Percentiles rank a stretch among this genome's conserved stretches.
These are phyloP conservation scores for Aspergillus diversus DNA, from an alignment of 495 filamentous ascomycete genomes.

Conservation along the genomic window DNA sequence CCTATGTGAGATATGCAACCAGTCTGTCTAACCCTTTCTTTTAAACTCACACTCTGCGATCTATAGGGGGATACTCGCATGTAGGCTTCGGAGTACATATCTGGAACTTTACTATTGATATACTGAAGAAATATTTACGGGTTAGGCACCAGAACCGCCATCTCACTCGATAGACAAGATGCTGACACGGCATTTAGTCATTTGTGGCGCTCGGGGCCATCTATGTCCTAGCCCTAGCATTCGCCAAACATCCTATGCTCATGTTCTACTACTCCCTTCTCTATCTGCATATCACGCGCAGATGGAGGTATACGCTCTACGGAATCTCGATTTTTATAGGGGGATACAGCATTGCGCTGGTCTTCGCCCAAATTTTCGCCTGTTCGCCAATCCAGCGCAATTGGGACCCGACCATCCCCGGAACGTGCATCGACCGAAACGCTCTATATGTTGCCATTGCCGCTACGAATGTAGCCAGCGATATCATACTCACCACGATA, in stretches of 20 bases:
- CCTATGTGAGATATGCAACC: slow-evolving; percentile 1
- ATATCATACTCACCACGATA: background rate
- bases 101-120: slow-evolving; percentile 1
- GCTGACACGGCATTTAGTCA: too few species aligned
- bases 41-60: too few species aligned
- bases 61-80: background rate
- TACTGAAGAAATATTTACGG: background rate
- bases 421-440: background rate
- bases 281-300: background rate
- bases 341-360: background rate
- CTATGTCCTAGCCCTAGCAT: slow-evolving; percentile 1
- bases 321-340: background rate
- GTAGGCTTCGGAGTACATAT: slow-evolving; percentile 5
- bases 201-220: background rate
- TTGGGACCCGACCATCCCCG: background rate
- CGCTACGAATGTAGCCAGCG: background rate
- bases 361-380: background rate
- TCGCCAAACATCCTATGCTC: background rate
- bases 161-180: too few species aligned
- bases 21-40: too few species aligned
- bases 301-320: background rate
- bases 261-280: slow-evolving; percentile 7
- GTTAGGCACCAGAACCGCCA: background rate
- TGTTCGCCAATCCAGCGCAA: background rate
- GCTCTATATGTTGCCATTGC: background rate